Conservation (phyloP, 495 filamentous ascomycete genomes). For the Penicillium coprophilum region DNA sequence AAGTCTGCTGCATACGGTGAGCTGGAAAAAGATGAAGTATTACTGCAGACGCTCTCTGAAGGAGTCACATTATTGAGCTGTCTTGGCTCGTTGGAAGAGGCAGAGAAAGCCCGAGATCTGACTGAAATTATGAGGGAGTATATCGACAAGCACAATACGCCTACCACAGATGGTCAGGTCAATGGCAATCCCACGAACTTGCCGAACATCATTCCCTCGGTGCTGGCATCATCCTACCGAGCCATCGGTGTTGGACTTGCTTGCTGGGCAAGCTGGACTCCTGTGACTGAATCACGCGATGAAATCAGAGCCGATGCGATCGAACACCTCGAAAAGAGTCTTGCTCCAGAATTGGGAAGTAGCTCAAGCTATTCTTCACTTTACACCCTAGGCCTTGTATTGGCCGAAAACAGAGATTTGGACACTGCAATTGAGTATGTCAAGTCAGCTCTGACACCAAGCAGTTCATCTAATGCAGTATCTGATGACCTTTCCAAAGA, state of each 20-base stretch:
- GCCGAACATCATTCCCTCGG: slow-evolving; percentile 46
- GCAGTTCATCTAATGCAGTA: slow-evolving; percentile 25
- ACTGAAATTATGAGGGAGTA: slow-evolving; percentile 65
- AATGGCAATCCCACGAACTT: slow-evolving; percentile 30
- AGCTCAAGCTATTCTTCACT: slow-evolving; percentile 66
- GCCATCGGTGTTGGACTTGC: slow-evolving; percentile 81
- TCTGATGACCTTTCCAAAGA: slow-evolving; percentile 37
- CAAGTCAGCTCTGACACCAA: slow-evolving; percentile 57
- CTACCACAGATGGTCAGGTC: slow-evolving; percentile 35
- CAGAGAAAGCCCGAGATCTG: slow-evolving; percentile 72
- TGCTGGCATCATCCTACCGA: slow-evolving; percentile 68
- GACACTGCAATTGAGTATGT: slow-evolving; percentile 73
- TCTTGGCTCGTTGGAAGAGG: slow-evolving; percentile 70
- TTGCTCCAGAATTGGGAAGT: slow-evolving; percentile 61
- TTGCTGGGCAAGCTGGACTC: slow-evolving; percentile 80
- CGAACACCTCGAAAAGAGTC: slow-evolving; percentile 65
- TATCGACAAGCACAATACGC: slow-evolving; percentile 48
- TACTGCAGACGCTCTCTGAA: slow-evolving; percentile 72
- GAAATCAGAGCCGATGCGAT: slow-evolving; percentile 72
- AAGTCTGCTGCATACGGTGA: slow-evolving; percentile 75
- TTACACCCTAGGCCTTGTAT: slow-evolving; percentile 74
- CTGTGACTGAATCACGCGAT: slow-evolving; percentile 63
- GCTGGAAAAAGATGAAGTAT: slow-evolving; percentile 72
- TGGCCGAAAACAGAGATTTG: slow-evolving; percentile 79
- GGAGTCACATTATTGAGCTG: slow-evolving; percentile 78